A percentile compares a stretch with the other conserved stretches of the same genome.
phyloP scores from a whole-genome alignment of 331 rosid genomes.

The Stylosanthes scabra region DNA sequence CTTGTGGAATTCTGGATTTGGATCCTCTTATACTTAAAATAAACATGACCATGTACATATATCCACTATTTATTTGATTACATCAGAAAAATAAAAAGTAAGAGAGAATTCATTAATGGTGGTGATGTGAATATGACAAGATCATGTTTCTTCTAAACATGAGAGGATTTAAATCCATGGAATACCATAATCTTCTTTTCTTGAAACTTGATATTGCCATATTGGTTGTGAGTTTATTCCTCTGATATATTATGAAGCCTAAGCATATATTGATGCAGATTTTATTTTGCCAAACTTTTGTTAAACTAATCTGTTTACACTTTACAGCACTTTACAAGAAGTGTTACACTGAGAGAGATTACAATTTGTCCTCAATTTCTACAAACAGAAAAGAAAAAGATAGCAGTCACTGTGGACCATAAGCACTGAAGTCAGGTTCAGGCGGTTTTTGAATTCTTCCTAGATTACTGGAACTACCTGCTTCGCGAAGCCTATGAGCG shows the following conservation, averaged over 20 bases:
- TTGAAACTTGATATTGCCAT: not conserved
- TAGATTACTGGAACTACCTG: constrained; percentile 45
- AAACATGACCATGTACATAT: too few relatives aligned
- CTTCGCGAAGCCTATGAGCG: constrained; percentile 55
- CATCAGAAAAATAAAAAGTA: too few relatives aligned
- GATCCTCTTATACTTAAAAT: not conserved
- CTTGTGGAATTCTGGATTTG: not conserved
- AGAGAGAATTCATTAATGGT: too few relatives aligned
- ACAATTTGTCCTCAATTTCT: constrained; percentile 12
- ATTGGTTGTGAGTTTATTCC: too few relatives aligned
- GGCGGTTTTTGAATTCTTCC: constrained; percentile 63
- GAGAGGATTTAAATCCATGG: not conserved
- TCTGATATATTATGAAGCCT: constrained; percentile 3
- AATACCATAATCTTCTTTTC: not conserved
- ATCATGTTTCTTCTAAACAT: too few relatives aligned
- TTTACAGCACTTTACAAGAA: constrained; percentile 20
- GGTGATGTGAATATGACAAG: too few relatives aligned
- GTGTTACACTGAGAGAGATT: not conserved
- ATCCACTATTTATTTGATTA: too few relatives aligned
- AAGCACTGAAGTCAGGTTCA: constrained; percentile 68
- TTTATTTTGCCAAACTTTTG: not conserved
- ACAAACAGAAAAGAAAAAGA: not conserved
- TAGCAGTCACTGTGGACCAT: constrained; percentile 13
- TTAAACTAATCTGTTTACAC: constrained; percentile 7
- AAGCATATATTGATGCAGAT: not conserved